These are phyloP conservation scores for Fusarium falciforme DNA, from an alignment of 2,329 filamentous ascomycete species.

Conservation along the genomic window DNA sequence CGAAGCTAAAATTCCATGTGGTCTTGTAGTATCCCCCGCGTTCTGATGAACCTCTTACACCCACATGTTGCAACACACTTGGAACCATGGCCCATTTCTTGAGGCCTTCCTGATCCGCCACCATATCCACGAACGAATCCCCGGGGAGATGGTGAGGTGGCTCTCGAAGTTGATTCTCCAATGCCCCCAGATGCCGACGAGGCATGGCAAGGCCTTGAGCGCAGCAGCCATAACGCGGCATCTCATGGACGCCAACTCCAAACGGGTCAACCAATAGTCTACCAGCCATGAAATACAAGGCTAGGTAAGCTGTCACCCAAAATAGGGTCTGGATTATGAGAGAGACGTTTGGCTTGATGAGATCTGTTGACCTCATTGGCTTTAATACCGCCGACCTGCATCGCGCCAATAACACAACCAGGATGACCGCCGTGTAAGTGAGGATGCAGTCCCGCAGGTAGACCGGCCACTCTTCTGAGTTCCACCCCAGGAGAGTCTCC, in stretches of 20 bases:
- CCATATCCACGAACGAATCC: conserved; percentile 47
- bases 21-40: conserved; percentile 35
- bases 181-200: conserved; percentile 33
- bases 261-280: conserved; percentile 41
- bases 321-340: conserved; percentile 31
- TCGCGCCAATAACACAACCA: conserved; percentile 21
- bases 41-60: conserved; percentile 44
- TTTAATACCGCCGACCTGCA: conserved; percentile 16
- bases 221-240: conserved; percentile 51
- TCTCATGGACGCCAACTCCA: conserved; percentile 44
- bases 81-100: conserved; percentile 49
- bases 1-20: conserved; percentile 50
- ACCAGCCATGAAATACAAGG: conserved; percentile 45
- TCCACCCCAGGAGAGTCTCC: conserved; percentile 50
- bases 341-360: conserved; percentile 1
- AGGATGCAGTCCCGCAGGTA: conserved; percentile 37
- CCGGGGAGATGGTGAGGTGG: conserved; percentile 40
- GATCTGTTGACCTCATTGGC: conserved; percentile 12
- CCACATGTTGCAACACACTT: conserved; percentile 49
- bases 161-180: conserved; percentile 32
- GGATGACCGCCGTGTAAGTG: conserved; percentile 29
- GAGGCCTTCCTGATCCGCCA: conserved; percentile 38
- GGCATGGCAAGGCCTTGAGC: conserved; percentile 50
- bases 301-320: conserved; percentile 41
- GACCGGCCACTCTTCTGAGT: conserved; percentile 46